Conservation (phyloP, 2,329 filamentous ascomycete genomes). For the Aspergillus eucalypticola region DNA sequence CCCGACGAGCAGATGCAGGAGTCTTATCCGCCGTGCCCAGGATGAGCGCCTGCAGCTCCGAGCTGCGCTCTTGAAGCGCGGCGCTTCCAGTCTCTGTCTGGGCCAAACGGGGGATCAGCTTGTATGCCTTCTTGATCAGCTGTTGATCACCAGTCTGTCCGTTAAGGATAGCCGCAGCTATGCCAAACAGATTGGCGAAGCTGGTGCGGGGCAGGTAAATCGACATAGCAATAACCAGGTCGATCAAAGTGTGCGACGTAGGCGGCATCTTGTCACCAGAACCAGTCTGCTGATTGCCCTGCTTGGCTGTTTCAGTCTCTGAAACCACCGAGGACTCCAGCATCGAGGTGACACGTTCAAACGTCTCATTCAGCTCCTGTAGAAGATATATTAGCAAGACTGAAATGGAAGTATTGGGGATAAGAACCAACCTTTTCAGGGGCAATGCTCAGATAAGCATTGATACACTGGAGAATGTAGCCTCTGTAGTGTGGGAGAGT, state of each 20-base stretch:
- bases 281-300: conserved; percentile 63
- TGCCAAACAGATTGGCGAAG: conserved; percentile 80
- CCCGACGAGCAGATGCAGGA: conserved; percentile 79
- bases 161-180: conserved; percentile 79
- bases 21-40: conserved; percentile 79
- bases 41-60: conserved; percentile 79
- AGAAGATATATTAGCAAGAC: conserved; percentile 5
- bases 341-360: conserved; percentile 81
- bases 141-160: conserved; percentile 71
- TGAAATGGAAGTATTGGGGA: neutral
- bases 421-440: conserved; percentile 54
- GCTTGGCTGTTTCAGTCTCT: conserved; percentile 64
- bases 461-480: conserved; percentile 90
- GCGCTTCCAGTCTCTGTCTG: conserved; percentile 73
- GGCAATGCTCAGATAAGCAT: conserved; percentile 88
- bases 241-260: conserved; percentile 92
- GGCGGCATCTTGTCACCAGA: conserved; percentile 79
- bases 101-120: conserved; percentile 87
- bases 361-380: conserved; percentile 80
- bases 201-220: conserved; percentile 87
- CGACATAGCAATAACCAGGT: conserved; percentile 93
- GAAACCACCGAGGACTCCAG: conserved; percentile 69
- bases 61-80: conserved; percentile 74
- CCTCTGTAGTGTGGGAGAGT: conserved; percentile 90
- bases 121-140: conserved; percentile 98